Percentiles rank a stretch among this genome's conserved stretches.
Conservation (phyloP, 768 basidiomycete genomes). For the Tricholoma hemisulphureum region DNA sequence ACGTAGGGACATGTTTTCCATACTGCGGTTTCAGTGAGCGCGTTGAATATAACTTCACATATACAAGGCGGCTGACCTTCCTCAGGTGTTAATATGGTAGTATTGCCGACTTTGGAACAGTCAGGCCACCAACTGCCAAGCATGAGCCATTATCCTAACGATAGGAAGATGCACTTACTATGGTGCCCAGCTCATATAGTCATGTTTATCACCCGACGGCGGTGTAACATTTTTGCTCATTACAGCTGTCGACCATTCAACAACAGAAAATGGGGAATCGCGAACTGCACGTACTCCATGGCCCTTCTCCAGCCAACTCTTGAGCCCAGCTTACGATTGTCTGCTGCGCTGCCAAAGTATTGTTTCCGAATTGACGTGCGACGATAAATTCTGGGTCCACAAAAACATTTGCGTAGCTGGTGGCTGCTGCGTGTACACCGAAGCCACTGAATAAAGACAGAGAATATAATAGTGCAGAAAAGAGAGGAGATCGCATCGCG, state of each 20-base stretch:
- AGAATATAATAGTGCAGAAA: conserved; percentile 20
- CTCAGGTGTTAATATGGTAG: conserved; percentile 51
- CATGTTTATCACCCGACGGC: conserved; percentile 54
- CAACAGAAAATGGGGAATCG: not conserved
- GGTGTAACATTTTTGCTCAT: conserved; percentile 45
- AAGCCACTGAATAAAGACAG: conserved; percentile 13
- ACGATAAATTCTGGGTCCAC: conserved; percentile 51
- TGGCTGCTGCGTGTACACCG: conserved; percentile 24
- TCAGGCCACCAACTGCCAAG: conserved; percentile 59
- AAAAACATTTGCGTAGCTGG: conserved; percentile 55
- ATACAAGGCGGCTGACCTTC: conserved; percentile 37
- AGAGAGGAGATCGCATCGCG: conserved; percentile 30
- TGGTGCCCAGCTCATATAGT: conserved; percentile 71
- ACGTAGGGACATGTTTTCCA: conserved; percentile 60
- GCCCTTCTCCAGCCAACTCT: conserved; percentile 39
- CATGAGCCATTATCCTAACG: not conserved
- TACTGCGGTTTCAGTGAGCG: conserved; percentile 30
- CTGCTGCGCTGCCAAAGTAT: conserved; percentile 44
- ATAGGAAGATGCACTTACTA: conserved; percentile 43
- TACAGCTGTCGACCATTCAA: conserved; percentile 37
- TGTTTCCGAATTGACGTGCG: conserved; percentile 37
- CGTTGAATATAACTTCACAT: not conserved
- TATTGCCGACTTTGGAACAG: conserved; percentile 57
- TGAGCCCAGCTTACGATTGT: conserved; percentile 50
- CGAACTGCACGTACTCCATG: conserved; percentile 50